Conservation (phyloP, 2,329 filamentous ascomycete genomes). For the Coniochaeta sp. region DNA sequence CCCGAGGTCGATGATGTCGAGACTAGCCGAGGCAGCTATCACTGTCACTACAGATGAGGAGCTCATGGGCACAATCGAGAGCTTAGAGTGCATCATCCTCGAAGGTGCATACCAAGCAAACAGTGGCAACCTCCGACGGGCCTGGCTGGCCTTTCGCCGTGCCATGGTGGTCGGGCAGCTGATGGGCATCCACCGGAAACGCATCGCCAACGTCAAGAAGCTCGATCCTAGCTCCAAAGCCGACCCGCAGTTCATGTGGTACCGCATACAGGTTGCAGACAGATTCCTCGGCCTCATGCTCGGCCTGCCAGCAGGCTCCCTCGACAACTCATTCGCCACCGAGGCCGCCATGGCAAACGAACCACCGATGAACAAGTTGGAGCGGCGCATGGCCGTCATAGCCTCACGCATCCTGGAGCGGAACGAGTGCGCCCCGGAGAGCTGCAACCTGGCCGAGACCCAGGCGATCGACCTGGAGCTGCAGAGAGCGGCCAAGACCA, state of each 20-base stretch:
- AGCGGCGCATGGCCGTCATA: conserved; percentile 21
- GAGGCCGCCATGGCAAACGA: conserved; percentile 12
- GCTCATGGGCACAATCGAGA: conserved; percentile 34
- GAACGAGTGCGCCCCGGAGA: conserved; percentile 17
- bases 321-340: conserved; percentile 16
- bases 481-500: conserved; percentile 17
- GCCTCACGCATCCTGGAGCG: conserved; percentile 28
- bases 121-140: conserved; percentile 33
- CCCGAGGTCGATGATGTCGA: conserved; percentile 14
- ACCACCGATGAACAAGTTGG: conserved; percentile 19
- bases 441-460: conserved; percentile 14
- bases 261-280: conserved; percentile 31
- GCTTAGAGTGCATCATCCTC: conserved; percentile 40
- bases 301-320: conserved; percentile 29
- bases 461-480: conserved; percentile 23
- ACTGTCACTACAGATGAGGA: conserved; percentile 37
- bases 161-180: conserved; percentile 25
- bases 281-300: conserved; percentile 36
- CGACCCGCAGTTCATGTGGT: conserved; percentile 30
- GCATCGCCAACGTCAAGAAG: conserved; percentile 10
- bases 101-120: conserved; percentile 39
- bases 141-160: conserved; percentile 35
- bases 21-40: conserved; percentile 19
- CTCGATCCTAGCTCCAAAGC: conserved; percentile 19
- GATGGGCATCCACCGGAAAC: conserved; percentile 1